Evolutionary conservation across 108 stramenopile genomes (phyloP), one percentile per base, ranked within the genome.

Genomic region (Cylindrotheca closterium): DNA sequence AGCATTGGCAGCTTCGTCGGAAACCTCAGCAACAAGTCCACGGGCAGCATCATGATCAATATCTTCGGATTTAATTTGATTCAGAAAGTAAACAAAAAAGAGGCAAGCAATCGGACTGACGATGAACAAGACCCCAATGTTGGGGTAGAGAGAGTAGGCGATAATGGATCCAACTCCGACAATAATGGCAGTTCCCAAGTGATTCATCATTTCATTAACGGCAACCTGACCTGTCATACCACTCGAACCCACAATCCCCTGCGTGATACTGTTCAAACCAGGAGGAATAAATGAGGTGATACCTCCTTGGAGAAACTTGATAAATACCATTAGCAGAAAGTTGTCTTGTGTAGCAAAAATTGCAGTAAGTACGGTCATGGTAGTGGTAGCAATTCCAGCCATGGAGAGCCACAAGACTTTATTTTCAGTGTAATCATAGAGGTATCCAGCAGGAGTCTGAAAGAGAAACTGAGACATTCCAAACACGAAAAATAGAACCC

Each of bases 1-100:
- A 31, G 28, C 47, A 19, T 51, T 32, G 62, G 52, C 21, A 30
- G 48, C 23, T 3, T 60, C 32, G 23, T 33, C 8, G n/a, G n/a
- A n/a, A 17, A 51, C 48, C 58, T 46, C 31, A 3, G 58, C 58
- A 34, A 55, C 68, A 45, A 80, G 72, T 15, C 92, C 92, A 50
- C 92, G 87, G 4, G 92, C 92, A n/a, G 83, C 92, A 57, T 86
- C 75, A 55, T 94, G 89, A 68, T 94, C 92, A 65, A 94, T 94
- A 56, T 94, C 89, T 10, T 61, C 52, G 8, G 87, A 83, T n/a
- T 67, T 56, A 66, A 94, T 94, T 42, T 77, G 70, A 45, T 67
- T 54, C 58, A 94, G 65, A 70, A 83, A 89, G 61, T 59, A 78
- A 5, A 94, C 55, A 34, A 89, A 81, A 5, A 83, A 83, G 45